These are phyloP conservation scores for Xylariales sp. DNA, from an alignment of 2,329 filamentous ascomycete genomes.

Conservation along the genomic window DNA sequence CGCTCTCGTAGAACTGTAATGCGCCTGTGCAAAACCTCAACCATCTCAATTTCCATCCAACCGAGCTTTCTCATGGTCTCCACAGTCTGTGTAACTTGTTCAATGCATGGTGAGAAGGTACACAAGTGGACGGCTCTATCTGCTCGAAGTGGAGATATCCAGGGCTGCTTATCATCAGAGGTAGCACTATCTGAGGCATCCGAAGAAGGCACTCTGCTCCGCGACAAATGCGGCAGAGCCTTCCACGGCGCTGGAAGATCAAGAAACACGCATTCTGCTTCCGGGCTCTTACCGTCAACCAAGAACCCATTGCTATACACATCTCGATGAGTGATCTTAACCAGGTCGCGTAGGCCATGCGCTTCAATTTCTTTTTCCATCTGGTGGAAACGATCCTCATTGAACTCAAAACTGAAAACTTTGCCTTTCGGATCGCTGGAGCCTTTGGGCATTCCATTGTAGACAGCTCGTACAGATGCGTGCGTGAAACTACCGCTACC, in stretches of 20 bases:
- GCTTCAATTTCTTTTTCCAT: slow-evolving; percentile 65
- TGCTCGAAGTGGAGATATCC: slow-evolving; percentile 64
- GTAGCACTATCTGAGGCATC: slow-evolving; percentile 17
- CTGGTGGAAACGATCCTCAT: slow-evolving; percentile 66
- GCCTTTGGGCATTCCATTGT: slow-evolving; percentile 60
- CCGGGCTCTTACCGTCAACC: slow-evolving; percentile 53
- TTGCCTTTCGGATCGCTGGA: slow-evolving; percentile 50
- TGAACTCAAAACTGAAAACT: slow-evolving; percentile 81
- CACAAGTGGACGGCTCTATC: slow-evolving; percentile 74
- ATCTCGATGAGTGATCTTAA: slow-evolving; percentile 72
- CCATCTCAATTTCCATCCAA: slow-evolving; percentile 92
- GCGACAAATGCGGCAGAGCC: slow-evolving; percentile 70
- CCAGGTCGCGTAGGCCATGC: slow-evolving; percentile 61
- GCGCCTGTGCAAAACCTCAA: slow-evolving; percentile 76
- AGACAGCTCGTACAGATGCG: slow-evolving; percentile 70
- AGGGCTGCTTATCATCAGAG: slow-evolving; percentile 19
- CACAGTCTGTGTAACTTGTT: slow-evolving; percentile 87
- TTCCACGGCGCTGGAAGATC: slow-evolving; percentile 80
- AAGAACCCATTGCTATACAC: slow-evolving; percentile 74
- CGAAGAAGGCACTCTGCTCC: slow-evolving; percentile 35
- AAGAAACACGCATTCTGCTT: slow-evolving; percentile 70
- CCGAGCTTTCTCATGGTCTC: slow-evolving; percentile 73
- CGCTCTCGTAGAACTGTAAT: slow-evolving; percentile 81
- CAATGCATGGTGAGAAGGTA: slow-evolving; percentile 95
- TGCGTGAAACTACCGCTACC: slow-evolving; percentile 84